Conservation (phyloP, 352 stramenopile species). For the Blastocystis sp. region DNA sequence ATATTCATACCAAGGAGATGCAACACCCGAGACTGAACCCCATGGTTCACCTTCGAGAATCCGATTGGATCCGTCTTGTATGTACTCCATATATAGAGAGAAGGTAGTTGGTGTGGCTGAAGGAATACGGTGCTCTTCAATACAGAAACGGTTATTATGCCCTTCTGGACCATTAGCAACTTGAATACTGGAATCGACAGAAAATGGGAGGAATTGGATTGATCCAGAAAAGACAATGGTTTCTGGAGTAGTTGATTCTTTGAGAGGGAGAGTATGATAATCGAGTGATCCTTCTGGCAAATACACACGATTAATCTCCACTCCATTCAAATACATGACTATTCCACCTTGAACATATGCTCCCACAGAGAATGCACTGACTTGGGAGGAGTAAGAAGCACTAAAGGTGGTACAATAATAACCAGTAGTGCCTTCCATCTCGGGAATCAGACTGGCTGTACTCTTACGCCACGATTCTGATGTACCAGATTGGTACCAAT, state of each 20-base stretch:
- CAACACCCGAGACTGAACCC: not conserved
- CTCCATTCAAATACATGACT: slow-evolving; percentile 47
- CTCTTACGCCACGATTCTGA: not conserved
- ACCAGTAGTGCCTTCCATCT: not conserved
- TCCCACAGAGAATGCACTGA: slow-evolving; percentile 15
- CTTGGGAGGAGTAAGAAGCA: not conserved
- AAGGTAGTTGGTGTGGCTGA: not conserved
- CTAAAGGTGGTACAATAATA: slow-evolving; percentile 31
- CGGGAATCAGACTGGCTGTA: not conserved
- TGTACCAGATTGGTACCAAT: slow-evolving; percentile 5
- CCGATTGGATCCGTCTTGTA: not conserved
- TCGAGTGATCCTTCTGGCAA: not conserved
- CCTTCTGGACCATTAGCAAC: not conserved
- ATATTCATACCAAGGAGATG: slow-evolving; percentile 24
- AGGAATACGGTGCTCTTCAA: slow-evolving; percentile 20
- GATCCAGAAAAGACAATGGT: slow-evolving; percentile 34
- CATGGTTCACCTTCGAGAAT: slow-evolving; percentile 13
- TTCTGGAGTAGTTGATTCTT: not conserved
- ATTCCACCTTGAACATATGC: not conserved
- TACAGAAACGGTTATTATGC: slow-evolving; percentile 35
- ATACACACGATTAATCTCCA: slow-evolving; percentile 27
- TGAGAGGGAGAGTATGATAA: not conserved
- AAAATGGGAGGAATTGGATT: slow-evolving; percentile 46
- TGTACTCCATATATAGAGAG: slow-evolving; percentile 11
- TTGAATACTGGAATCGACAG: not conserved